These are phyloP conservation scores for Clavariopsis aquatica DNA, from an alignment of 495 filamentous ascomycete species.

Conservation along the genomic window DNA sequence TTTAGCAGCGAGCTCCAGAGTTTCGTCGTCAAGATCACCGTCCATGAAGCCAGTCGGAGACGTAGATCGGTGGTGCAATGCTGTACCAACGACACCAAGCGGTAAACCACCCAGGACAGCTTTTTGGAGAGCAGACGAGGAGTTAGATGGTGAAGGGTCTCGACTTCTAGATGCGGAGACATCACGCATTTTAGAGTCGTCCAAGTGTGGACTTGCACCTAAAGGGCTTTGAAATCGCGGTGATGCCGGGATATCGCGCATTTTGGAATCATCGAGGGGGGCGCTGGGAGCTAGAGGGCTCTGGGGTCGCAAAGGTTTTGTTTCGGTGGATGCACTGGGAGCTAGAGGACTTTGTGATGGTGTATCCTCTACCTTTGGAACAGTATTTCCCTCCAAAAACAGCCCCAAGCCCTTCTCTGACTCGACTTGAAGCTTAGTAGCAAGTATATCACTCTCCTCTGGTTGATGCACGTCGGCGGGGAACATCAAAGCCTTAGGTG, in stretches of 20 bases:
- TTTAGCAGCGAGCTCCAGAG: conserved; percentile 19
- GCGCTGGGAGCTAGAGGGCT: conserved; percentile 26
- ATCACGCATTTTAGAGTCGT: conserved; percentile 18
- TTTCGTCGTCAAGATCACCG: conserved; percentile 34
- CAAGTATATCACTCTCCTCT: not conserved
- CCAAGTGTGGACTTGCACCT: conserved; percentile 19
- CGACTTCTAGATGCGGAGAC: not conserved
- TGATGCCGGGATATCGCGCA: not conserved
- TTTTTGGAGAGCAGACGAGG: conserved; percentile 24
- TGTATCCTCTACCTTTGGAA: not conserved
- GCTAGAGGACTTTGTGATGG: conserved; percentile 11
- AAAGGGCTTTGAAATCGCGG: conserved; percentile 5
- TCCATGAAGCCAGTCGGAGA: conserved; percentile 33
- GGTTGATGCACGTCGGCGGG: conserved; percentile 17
- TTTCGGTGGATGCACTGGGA: conserved; percentile 17
- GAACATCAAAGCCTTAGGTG: conserved; percentile 40
- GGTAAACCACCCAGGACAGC: conserved; percentile 21
- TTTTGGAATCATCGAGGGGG: conserved; percentile 12
- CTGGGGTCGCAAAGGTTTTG: not conserved
- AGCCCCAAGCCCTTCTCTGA: conserved; percentile 7
- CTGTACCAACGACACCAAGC: conserved; percentile 4
- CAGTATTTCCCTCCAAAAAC: not conserved
- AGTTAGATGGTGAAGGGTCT: conserved; percentile 23
- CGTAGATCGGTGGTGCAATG: conserved; percentile 15
- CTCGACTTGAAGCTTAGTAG: conserved; percentile 1